Conservation (phyloP, 352 stramenopile genomes). For the Saprolegnia parasitica region DNA sequence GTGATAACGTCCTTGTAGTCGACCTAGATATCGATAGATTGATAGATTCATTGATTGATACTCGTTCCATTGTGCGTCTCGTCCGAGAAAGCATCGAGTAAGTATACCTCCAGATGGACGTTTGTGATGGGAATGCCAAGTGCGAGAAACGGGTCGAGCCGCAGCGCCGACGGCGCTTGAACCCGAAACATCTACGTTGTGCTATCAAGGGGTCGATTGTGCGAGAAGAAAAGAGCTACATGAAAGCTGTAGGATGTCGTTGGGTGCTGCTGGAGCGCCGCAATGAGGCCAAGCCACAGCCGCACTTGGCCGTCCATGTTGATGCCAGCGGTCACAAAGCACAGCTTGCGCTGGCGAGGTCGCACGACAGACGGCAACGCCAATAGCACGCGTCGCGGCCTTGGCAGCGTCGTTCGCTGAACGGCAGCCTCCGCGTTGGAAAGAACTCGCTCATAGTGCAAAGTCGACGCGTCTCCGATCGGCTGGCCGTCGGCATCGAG, state of each 20-base stretch:
- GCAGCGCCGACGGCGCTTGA: not conserved
- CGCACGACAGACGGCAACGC: not conserved
- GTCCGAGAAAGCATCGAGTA: not conserved
- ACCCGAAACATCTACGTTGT: not conserved
- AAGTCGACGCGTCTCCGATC: not conserved
- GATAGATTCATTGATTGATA: too few relatives aligned
- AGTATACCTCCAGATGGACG: not conserved
- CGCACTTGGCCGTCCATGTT: not conserved
- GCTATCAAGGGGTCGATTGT: not conserved
- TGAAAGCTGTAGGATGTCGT: conserved; percentile 1
- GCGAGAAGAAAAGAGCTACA: not conserved
- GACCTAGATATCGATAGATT: too few relatives aligned
- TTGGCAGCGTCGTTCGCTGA: not conserved
- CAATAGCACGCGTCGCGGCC: not conserved
- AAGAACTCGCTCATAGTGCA: conserved; percentile 2
- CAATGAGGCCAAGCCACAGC: not conserved
- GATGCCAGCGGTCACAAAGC: not conserved
- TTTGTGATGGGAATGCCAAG: not conserved
- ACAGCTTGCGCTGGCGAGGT: not conserved
- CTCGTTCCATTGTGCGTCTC: not conserved
- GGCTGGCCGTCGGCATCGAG: not conserved
- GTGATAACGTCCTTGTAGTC: not conserved
- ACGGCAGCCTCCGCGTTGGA: not conserved
- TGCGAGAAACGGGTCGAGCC: not conserved
- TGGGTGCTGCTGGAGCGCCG: not conserved